Conservation (phyloP, 768 basidiomycete species). For the Phylloporus sp. region DNA sequence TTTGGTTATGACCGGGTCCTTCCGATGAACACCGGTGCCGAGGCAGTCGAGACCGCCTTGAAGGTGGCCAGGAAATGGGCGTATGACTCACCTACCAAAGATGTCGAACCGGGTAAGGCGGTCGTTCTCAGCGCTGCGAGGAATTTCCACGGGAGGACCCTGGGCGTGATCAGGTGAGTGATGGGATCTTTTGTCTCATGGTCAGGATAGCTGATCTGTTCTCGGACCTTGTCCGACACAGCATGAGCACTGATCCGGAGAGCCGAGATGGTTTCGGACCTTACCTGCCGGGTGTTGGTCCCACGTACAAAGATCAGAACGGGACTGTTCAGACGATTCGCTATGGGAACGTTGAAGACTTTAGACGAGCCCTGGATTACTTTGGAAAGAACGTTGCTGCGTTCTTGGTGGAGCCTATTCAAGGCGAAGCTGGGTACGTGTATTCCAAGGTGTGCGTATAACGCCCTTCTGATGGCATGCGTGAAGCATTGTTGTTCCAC, state of each 20-base stretch:
- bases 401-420: constrained; percentile 96
- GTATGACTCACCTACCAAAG: constrained; percentile 78
- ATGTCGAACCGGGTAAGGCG: constrained; percentile 52
- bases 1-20: constrained; percentile 95
- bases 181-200: neutral
- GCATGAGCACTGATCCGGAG: constrained; percentile 95
- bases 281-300: constrained; percentile 81
- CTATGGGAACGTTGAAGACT: constrained; percentile 77
- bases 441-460: neutral
- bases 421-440: constrained; percentile 94
- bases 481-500: constrained; percentile 84
- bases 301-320: constrained; percentile 54
- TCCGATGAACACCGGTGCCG: constrained; percentile 98
- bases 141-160: constrained; percentile 94
- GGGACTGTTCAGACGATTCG: constrained; percentile 58
- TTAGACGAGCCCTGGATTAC: constrained; percentile 74
- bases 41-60: constrained; percentile 95
- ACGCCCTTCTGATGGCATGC: neutral
- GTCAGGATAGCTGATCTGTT: constrained; percentile 6
- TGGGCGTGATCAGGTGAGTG: constrained; percentile 75
- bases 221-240: constrained; percentile 27
- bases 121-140: constrained; percentile 80
- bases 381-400: constrained; percentile 84
- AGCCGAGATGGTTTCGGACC: constrained; percentile 86
- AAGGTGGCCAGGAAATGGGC: constrained; percentile 98